Evolutionary conservation across 495 filamentous ascomycete genomes (phyloP).

Genomic region (Xylaria sp.): DNA sequence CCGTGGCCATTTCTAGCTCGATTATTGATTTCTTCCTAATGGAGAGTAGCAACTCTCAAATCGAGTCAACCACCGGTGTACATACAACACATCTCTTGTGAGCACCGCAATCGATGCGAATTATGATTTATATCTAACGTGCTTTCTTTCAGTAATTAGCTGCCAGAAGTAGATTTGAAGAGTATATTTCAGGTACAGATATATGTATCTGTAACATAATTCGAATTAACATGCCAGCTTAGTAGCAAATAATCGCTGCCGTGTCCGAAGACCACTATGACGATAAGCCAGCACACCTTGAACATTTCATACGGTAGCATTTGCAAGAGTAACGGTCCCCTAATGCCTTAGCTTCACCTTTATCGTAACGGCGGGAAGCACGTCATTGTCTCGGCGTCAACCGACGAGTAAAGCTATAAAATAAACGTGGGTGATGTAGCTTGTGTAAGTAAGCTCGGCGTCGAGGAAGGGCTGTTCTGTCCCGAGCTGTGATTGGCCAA

Average conservation of each 20-base stretch:
- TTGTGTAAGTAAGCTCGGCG: neutral
- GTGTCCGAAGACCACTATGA: neutral
- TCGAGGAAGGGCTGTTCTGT: neutral
- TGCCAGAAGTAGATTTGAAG: neutral
- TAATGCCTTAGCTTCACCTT: neutral
- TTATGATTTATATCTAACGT: neutral
- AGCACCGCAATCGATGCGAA: neutral
- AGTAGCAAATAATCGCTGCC: too few relatives aligned
- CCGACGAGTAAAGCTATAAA: neutral
- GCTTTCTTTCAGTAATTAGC: neutral
- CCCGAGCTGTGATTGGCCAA: constrained; percentile 1
- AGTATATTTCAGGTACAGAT: neutral
- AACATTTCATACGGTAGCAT: neutral
- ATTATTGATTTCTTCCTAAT: neutral
- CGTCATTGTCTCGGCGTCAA: neutral
- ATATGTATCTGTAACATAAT: neutral
- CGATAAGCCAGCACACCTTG: neutral
- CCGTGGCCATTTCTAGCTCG: neutral
- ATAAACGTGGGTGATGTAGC: neutral
- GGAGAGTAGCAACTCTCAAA: neutral
- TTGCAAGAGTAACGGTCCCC: neutral
- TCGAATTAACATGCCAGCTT: neutral
- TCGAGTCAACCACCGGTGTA: too few relatives aligned
- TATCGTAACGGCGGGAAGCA: neutral
- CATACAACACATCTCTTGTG: neutral